Conservation (phyloP, 2,329 filamentous ascomycete species). For the Curvularia spicifera region DNA sequence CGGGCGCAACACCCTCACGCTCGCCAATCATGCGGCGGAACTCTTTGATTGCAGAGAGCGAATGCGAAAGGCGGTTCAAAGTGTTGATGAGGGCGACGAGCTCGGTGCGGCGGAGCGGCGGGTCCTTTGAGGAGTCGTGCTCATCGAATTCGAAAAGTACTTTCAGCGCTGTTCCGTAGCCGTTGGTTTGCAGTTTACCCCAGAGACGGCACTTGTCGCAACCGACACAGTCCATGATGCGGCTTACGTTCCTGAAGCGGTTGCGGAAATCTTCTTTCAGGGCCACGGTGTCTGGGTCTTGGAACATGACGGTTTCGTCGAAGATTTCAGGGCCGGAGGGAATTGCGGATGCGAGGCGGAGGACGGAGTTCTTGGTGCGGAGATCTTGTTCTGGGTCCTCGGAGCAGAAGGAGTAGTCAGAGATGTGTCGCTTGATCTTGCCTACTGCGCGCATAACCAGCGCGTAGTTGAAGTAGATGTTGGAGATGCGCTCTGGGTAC, state of each 20-base stretch:
- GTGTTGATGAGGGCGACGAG: conserved; percentile 95
- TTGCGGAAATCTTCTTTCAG: conserved; percentile 98
- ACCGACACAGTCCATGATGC: conserved; percentile 97
- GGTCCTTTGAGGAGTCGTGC: conserved; percentile 66
- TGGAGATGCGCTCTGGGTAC: conserved; percentile 89
- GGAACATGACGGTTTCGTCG: conserved; percentile 95
- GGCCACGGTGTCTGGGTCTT: conserved; percentile 70
- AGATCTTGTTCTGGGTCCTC: conserved; percentile 81
- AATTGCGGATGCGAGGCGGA: conserved; percentile 74
- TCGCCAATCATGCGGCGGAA: conserved; percentile 67
- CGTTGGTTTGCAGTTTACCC: conserved; percentile 95
- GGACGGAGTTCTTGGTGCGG: conserved; percentile 80
- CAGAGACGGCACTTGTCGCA: conserved; percentile 98
- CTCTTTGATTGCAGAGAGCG: conserved; percentile 73
- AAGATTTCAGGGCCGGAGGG: conserved; percentile 77
- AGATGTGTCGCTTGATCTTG: conserved; percentile 83
- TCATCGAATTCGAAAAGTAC: conserved; percentile 93
- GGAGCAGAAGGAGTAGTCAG: conserved; percentile 88
- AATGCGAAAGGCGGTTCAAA: conserved; percentile 83
- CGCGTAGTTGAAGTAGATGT: conserved; percentile 99
- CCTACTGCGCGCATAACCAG: conserved; percentile 89
- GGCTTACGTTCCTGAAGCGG: conserved; percentile 94
- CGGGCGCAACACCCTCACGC: conserved; percentile 39
- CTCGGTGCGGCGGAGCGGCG: conserved; percentile 83
- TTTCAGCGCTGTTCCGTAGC: conserved; percentile 93